phyloP scores from a whole-genome alignment of 169 alveolate species.

The Besnoitia besnoiti region DNA sequence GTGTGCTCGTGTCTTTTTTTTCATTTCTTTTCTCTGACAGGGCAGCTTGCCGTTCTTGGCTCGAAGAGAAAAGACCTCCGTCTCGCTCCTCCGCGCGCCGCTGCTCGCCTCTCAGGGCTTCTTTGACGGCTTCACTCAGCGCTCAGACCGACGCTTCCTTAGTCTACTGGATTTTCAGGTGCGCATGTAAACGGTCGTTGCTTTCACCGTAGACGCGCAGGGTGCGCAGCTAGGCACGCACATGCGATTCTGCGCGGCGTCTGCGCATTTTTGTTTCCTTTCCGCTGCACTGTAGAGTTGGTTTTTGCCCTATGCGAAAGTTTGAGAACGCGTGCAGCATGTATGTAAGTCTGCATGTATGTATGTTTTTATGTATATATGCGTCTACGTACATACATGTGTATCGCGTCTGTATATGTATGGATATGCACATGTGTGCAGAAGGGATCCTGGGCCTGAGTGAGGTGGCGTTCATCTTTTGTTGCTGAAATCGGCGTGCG shows the following conservation, averaged over 20 bases:
- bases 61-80: conserved; percentile 10
- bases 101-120: conserved; percentile 35
- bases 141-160: not conserved
- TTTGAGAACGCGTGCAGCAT: not conserved
- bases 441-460: not conserved
- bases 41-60: not conserved
- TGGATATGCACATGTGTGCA: not conserved
- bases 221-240: not conserved
- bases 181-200: not conserved
- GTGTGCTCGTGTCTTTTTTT: not conserved
- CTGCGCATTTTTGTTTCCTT: not conserved
- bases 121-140: not conserved
- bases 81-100: not conserved
- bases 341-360: not conserved
- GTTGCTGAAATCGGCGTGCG: not conserved
- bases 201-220: not conserved
- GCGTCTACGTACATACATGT: not conserved
- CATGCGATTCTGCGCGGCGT: not conserved
- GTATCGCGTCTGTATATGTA: not conserved
- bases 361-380: not conserved
- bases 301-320: too few relatives aligned
- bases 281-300: too few relatives aligned
- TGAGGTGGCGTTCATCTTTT: not conserved
- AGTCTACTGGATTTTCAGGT: not conserved
- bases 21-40: not conserved